These are phyloP conservation scores for Russula sp. DNA, from an alignment of 768 basidiomycete genomes.

Conservation along the genomic window DNA sequence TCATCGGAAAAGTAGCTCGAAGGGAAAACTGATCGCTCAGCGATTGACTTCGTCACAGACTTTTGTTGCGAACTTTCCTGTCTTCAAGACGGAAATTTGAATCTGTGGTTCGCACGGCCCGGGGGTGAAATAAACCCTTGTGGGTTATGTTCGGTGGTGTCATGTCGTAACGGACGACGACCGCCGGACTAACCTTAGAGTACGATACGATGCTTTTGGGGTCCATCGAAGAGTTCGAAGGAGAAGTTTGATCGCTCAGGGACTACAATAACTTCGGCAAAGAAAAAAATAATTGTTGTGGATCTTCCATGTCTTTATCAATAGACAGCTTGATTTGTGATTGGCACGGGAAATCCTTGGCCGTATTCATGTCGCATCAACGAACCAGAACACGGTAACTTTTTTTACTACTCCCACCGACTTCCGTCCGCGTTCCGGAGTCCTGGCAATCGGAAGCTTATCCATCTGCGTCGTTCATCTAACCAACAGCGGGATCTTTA, in stretches of 20 bases:
- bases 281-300: not conserved
- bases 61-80: conserved; percentile 73
- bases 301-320: not conserved
- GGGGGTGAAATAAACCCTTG: not conserved
- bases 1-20: conserved; percentile 47
- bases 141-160: not conserved
- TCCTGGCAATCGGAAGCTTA: not conserved
- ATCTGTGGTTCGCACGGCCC: not conserved
- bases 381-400: not conserved
- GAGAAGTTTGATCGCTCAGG: not conserved
- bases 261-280: not conserved
- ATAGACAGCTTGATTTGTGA: too few species aligned
- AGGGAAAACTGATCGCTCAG: conserved; percentile 55
- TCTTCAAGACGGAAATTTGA: conserved; percentile 47
- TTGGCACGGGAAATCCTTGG: too few species aligned
- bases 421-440: not conserved
- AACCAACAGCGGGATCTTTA: not conserved
- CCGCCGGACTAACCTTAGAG: too few species aligned
- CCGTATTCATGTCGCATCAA: not conserved
- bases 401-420: not conserved
- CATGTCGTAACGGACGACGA: not conserved
- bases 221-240: not conserved
- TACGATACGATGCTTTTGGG: not conserved
- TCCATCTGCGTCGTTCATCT: not conserved
- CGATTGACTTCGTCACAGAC: conserved; percentile 58